Percentiles rank a stretch among this genome's conserved stretches.
Conservation (phyloP, 73 alveolate species). For the Paramecium caudatum region DNA sequence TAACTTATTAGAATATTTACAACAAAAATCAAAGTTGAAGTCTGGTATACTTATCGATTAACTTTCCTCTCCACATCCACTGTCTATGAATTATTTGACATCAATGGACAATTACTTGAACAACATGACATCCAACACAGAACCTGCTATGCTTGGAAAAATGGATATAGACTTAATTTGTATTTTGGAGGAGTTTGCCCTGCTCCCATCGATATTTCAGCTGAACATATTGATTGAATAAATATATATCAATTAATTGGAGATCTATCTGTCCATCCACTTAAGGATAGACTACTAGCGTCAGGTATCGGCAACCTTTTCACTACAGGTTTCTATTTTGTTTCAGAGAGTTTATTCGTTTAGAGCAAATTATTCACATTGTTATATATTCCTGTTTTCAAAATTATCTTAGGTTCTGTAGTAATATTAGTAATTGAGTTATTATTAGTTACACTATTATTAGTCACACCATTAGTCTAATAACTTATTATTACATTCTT, state of each 20-base stretch:
- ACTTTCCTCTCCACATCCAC: slow-evolving; percentile 12
- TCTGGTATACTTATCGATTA: slow-evolving; percentile 50
- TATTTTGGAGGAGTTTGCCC: slow-evolving; percentile 76
- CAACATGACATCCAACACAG: slow-evolving; percentile 26
- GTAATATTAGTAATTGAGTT: too few species aligned
- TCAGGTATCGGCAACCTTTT: slow-evolving; percentile 51
- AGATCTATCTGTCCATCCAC: slow-evolving; percentile 55
- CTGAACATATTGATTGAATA: slow-evolving; percentile 39
- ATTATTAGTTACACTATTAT: neutral
- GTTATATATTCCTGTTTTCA: neutral
- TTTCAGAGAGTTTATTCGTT: neutral
- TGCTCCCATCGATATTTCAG: slow-evolving; percentile 66
- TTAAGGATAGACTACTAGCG: slow-evolving; percentile 10
- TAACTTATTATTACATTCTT: neutral
- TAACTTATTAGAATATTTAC: slow-evolving; percentile 27
- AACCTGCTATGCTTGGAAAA: slow-evolving; percentile 40
- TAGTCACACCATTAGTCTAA: neutral
- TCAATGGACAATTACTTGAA: neutral
- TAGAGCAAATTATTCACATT: neutral
- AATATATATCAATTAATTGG: slow-evolving; percentile 17
- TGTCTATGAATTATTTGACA: slow-evolving; percentile 52
- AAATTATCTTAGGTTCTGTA: neutral
- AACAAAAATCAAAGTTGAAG: neutral
- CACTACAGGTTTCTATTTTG: neutral
- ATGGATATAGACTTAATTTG: slow-evolving; percentile 53